phyloP scores from a whole-genome alignment of 768 basidiomycete genomes.

The button mushroom (Agaricus bisporus) region DNA sequence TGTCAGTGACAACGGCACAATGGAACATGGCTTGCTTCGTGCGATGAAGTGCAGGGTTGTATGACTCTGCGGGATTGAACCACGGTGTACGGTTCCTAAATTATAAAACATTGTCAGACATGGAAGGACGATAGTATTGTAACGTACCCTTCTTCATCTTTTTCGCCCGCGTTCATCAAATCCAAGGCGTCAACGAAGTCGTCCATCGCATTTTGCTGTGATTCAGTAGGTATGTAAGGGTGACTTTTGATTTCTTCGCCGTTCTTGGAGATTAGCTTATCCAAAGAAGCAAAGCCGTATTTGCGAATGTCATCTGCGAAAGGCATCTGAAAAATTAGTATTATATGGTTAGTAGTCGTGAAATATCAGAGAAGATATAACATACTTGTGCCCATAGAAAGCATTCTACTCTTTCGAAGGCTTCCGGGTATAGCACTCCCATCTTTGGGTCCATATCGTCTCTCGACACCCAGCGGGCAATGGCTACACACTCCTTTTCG shows the following conservation, averaged over 20 bases:
- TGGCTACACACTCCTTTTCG: constrained; percentile 59
- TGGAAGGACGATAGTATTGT: not conserved
- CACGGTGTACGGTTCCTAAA: constrained; percentile 57
- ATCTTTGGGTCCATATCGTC: constrained; percentile 80
- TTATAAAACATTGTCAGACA: not conserved
- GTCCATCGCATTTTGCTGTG: constrained; percentile 79
- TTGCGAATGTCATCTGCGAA: constrained; percentile 92
- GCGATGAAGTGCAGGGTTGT: constrained; percentile 87
- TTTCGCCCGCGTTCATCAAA: constrained; percentile 69
- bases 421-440: constrained; percentile 64
- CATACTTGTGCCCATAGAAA: constrained; percentile 79
- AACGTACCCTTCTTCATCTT: constrained; percentile 67
- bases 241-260: constrained; percentile 73
- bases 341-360: not conserved
- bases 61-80: constrained; percentile 75
- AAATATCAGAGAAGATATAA: constrained; percentile 24
- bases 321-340: constrained; percentile 53
- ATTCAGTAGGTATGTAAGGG: constrained; percentile 74
- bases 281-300: constrained; percentile 78
- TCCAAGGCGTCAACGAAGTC: constrained; percentile 87
- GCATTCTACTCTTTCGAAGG: constrained; percentile 67
- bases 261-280: constrained; percentile 60
- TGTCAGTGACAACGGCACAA: constrained; percentile 68
- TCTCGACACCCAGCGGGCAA: constrained; percentile 75
- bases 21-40: constrained; percentile 93